These are phyloP conservation scores for Coniosporium tulheliwenetii DNA, from an alignment of 2,329 filamentous ascomycete genomes.

Conservation along the genomic window DNA sequence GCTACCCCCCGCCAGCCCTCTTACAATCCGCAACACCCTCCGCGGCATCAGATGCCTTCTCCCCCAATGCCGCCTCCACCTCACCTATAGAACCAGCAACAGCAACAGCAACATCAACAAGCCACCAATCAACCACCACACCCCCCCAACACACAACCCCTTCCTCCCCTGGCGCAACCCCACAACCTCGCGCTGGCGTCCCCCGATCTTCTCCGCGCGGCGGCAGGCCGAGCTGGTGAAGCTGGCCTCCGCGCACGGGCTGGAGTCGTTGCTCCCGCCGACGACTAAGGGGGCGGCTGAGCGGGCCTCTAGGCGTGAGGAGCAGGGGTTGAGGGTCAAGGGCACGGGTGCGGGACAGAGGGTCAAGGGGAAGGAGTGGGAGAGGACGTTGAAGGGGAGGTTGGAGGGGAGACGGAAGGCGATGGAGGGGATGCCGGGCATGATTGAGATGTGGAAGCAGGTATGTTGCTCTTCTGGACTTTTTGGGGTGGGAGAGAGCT, in stretches of 20 bases:
- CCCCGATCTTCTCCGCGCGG: conserved; percentile 68
- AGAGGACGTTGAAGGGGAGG: conserved; percentile 67
- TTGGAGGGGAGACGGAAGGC: conserved; percentile 82
- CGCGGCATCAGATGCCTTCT: conserved; percentile 3
- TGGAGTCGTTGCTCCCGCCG: conserved; percentile 66
- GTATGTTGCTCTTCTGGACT: conserved; percentile 34
- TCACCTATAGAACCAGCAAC: too few species aligned
- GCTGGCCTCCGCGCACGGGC: conserved; percentile 60
- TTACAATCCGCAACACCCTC: conserved; percentile 14
- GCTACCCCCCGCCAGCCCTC: conserved; percentile 58
- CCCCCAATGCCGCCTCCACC: too few species aligned
- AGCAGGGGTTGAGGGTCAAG: conserved; percentile 72
- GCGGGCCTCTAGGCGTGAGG: conserved; percentile 54
- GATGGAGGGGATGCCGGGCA: conserved; percentile 85
- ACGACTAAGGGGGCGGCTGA: conserved; percentile 61
- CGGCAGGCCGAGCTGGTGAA: conserved; percentile 86
- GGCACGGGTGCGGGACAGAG: conserved; percentile 83
- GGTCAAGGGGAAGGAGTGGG: conserved; percentile 92
- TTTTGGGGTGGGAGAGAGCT: too few species aligned
- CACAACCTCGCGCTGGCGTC: conserved; percentile 65
- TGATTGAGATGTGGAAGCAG: conserved; percentile 89
- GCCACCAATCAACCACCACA: conserved; percentile 6
- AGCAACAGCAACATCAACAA: too few species aligned
- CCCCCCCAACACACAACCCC: conserved; percentile 40
- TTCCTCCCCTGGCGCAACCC: conserved; percentile 71